Evolutionary conservation across 1,284 basidiomycete genomes (phyloP).

Genomic region (Thelephora terrestris): DNA sequence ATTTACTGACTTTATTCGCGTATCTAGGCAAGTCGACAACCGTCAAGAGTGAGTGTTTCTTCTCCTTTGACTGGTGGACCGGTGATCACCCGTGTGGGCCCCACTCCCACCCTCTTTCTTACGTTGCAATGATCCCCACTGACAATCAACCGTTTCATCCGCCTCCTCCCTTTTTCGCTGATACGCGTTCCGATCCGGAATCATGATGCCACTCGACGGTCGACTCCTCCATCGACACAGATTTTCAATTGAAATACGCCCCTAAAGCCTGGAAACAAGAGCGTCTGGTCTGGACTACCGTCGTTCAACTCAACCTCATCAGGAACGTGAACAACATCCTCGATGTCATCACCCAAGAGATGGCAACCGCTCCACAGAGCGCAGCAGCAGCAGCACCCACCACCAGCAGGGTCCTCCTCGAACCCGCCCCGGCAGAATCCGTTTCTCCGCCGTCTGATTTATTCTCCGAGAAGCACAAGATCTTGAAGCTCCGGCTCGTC

Average conservation of each 20-base stretch:
- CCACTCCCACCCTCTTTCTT: neutral
- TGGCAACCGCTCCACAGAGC: constrained; percentile 17
- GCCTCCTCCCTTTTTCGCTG: neutral
- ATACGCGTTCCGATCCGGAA: neutral
- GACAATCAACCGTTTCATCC: too few relatives aligned
- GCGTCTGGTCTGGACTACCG: constrained; percentile 48
- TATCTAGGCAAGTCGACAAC: neutral
- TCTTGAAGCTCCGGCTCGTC: constrained; percentile 39
- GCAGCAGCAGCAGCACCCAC: constrained; percentile 8
- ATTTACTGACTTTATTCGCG: too few relatives aligned
- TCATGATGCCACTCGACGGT: neutral
- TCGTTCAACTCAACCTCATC: constrained; percentile 60
- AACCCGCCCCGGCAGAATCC: constrained; percentile 1
- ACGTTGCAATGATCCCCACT: too few relatives aligned
- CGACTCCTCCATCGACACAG: constrained; percentile 15
- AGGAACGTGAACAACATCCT: constrained; percentile 48
- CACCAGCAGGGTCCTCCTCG: constrained; percentile 7
- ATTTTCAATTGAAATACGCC: constrained; percentile 43
- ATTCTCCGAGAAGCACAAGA: constrained; percentile 34
- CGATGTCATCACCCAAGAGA: constrained; percentile 36
- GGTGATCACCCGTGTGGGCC: neutral
- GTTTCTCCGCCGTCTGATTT: constrained; percentile 7
- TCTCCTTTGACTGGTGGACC: neutral
- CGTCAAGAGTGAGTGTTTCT: neutral
- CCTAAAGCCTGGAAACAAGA: constrained; percentile 43